Evolutionary conservation across 305 asterid species (phyloP), one percentile per base, ranked within the genome.

Genomic region (Fraxinus paxiana): DNA sequence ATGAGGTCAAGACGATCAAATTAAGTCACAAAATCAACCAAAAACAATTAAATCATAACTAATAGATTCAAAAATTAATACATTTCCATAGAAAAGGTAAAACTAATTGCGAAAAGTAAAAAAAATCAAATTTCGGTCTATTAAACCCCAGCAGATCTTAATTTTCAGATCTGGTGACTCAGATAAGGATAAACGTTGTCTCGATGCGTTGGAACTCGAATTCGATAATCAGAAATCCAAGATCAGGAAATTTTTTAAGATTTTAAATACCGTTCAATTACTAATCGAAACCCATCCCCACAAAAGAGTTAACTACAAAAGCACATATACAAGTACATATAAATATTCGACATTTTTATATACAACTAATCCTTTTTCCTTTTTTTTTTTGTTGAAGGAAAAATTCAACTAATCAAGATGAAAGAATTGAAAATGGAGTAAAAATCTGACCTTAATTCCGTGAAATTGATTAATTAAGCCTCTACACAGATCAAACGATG

Each of bases 81-180:
- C 13, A 17, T 69, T 22, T 43, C 28, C 15, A 18, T 2, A 18
- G n/a, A 18, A 59, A 54, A 54, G 9, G 26, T 1, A 17, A 54
- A 17, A 54, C 10, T 5, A 17, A 54, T 1, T 0, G 61, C 6
- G 8, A 2, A 46, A 5, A 59, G 15, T 1, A 8, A 5, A 41
- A 41, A 1, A 30, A 34, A 63, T 2, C 18, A 78, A 6, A 9
- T 26, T 51, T 51, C 37, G 4, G 4, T 73, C 31, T 0, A 41
- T 73, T 17, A 1, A 73, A 12, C 46, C 56, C 56, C 12, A 18
- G 28, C 35, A 26, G 8, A 77, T 80, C 79, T 10, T 5, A 76
- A 81, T 26, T 30, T 61, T 35, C 81, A 56, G 86, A 84, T 84
- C 86, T 82, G 77, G 67, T 34, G 54, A 51, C 33, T 69, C 78